Conservation (phyloP, 306 rosid genomes). For the Glycine latifolia region DNA sequence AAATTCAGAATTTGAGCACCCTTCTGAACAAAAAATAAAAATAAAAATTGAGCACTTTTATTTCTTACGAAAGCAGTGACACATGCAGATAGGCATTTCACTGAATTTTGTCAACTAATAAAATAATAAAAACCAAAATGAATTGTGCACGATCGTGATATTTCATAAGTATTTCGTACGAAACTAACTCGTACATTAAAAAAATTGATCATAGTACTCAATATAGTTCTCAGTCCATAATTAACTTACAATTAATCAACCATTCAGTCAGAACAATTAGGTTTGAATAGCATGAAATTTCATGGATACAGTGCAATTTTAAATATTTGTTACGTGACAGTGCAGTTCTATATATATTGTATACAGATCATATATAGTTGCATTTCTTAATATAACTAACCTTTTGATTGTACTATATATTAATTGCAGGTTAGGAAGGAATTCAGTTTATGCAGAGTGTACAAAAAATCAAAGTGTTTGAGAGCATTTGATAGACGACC, state of each 20-base stretch:
- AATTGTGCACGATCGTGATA: background rate
- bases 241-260: background rate
- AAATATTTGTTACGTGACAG: background rate
- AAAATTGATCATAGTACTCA: background rate
- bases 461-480: conserved; percentile 80
- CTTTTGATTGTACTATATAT: background rate
- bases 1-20: too few species aligned
- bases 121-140: background rate
- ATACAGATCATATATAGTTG: background rate
- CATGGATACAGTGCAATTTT: background rate
- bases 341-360: background rate
- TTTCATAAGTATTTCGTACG: background rate
- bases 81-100: background rate
- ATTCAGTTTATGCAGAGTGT: conserved; percentile 81
- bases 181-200: background rate
- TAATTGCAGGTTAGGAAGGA: conserved; percentile 74
- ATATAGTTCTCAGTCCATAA: background rate
- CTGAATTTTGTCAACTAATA: background rate
- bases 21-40: background rate
- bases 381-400: background rate
- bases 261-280: background rate
- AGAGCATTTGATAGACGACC: conserved; percentile 87
- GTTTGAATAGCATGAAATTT: background rate
- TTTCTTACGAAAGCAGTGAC: background rate
- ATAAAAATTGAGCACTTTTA: background rate